Evolutionary conservation across 2,329 filamentous ascomycete species (phyloP).

Genomic region (Cladophialophora chaetospira): DNA sequence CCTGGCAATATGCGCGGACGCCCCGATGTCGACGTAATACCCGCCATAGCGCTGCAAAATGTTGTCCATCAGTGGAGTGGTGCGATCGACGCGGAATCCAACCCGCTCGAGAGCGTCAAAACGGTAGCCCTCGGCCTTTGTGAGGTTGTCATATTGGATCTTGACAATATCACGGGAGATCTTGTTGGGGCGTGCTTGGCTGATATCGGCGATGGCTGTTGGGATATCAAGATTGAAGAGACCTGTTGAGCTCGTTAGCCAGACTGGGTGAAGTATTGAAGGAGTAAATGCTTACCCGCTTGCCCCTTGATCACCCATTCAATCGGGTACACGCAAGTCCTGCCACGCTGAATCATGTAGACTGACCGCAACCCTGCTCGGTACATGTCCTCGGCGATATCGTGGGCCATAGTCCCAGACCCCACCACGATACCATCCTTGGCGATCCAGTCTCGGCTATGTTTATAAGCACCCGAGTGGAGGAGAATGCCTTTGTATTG

Average conservation of each 20-base stretch:
- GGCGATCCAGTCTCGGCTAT: slow-evolving; percentile 39
- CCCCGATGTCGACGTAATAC: slow-evolving; percentile 53
- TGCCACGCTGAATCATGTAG: slow-evolving; percentile 56
- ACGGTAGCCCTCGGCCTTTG: slow-evolving; percentile 39
- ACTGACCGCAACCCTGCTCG: slow-evolving; percentile 51
- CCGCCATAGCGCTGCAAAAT: slow-evolving; percentile 49
- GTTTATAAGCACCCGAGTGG: slow-evolving; percentile 41
- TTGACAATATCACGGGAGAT: slow-evolving; percentile 31
- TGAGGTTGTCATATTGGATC: slow-evolving; percentile 2
- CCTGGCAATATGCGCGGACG: slow-evolving; percentile 45
- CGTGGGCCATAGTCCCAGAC: slow-evolving; percentile 53
- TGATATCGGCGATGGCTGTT: slow-evolving; percentile 30
- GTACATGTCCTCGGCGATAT: slow-evolving; percentile 54
- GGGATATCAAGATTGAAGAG: slow-evolving; percentile 30
- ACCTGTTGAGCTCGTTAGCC: slow-evolving; percentile 16
- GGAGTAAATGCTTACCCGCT: not conserved
- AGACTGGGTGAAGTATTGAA: not conserved
- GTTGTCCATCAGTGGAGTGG: slow-evolving; percentile 43
- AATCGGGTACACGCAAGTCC: slow-evolving; percentile 39
- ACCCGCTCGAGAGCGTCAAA: slow-evolving; percentile 46
- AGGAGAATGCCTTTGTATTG: slow-evolving; percentile 42
- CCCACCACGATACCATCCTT: slow-evolving; percentile 55
- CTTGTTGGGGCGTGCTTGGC: slow-evolving; percentile 36
- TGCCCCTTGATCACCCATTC: slow-evolving; percentile 35
- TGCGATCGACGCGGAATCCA: slow-evolving; percentile 47